Percentiles rank a stretch among this genome's conserved stretches.
phyloP scores from a whole-genome alignment of 1,284 basidiomycete genomes.

The Entoloma clypeatum region DNA sequence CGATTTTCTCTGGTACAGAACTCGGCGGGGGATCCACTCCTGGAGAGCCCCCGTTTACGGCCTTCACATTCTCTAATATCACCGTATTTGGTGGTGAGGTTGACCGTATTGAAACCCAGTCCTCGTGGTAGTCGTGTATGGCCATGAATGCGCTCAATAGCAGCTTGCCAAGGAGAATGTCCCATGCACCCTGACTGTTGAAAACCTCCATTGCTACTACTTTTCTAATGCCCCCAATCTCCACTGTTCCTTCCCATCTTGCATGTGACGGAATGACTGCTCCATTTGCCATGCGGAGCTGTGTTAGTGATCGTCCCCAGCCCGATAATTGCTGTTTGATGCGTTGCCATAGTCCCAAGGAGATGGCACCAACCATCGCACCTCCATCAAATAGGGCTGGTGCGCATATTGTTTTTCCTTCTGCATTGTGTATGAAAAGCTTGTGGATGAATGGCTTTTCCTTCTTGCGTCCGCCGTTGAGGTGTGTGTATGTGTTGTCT shows the following conservation, averaged over 20 bases:
- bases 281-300: constrained; percentile 8
- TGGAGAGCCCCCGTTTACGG: neutral
- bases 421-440: too few relatives aligned
- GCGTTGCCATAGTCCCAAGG: neutral
- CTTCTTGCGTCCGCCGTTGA: too few relatives aligned
- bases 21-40: constrained; percentile 7
- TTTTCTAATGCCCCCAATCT: neutral
- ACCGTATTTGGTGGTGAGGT: neutral
- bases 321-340: constrained; percentile 3
- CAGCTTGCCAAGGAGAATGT: constrained; percentile 9
- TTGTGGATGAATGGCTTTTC: too few relatives aligned
- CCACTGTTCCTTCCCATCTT: constrained; percentile 6
- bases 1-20: neutral
- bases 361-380: constrained; percentile 10
- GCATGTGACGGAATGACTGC: constrained; percentile 2
- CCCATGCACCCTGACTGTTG: constrained; percentile 6
- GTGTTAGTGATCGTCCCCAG: neutral
- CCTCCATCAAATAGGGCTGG: constrained; percentile 7
- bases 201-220: constrained; percentile 7
- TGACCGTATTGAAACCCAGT: neutral
- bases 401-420: too few relatives aligned
- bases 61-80: neutral
- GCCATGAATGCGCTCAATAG: constrained; percentile 1
- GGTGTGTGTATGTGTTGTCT: too few relatives aligned
- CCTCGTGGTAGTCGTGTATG: neutral